phyloP scores from a whole-genome alignment of 768 basidiomycete genomes.

The Tricholoma hemisulphureum region DNA sequence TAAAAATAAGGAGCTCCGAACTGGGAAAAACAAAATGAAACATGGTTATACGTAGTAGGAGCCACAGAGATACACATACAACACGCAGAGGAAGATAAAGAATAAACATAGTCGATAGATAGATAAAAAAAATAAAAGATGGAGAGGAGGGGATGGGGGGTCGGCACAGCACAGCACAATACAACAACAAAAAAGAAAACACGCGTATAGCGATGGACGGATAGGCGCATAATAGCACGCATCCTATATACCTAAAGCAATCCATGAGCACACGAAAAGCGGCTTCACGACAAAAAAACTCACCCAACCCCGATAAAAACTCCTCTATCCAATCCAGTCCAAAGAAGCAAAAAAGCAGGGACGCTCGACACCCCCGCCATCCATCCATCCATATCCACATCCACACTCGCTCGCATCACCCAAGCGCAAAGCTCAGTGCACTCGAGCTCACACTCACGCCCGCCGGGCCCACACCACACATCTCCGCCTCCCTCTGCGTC shows the following conservation, averaged over 20 bases:
- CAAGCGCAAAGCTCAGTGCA: conserved; percentile 29
- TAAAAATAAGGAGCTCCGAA: too few relatives aligned
- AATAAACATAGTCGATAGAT: background rate
- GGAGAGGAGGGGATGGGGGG: background rate
- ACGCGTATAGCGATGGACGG: background rate
- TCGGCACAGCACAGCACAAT: conserved; percentile 1
- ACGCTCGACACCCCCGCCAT: too few relatives aligned
- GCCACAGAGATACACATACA: background rate
- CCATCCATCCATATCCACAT: too few relatives aligned
- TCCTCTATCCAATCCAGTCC: too few relatives aligned
- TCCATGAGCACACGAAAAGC: too few relatives aligned
- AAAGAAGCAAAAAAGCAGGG: background rate
- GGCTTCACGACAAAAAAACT: too few relatives aligned
- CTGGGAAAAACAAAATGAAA: too few relatives aligned
- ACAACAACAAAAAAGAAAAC: too few relatives aligned
- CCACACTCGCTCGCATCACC: conserved; percentile 11
- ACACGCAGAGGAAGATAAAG: background rate
- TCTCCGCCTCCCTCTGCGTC: background rate
- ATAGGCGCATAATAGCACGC: too few relatives aligned
- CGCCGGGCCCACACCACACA: background rate
- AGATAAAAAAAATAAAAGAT: background rate
- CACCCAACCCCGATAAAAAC: too few relatives aligned
- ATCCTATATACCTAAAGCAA: too few relatives aligned
- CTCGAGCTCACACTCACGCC: conserved; percentile 4
- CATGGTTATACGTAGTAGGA: background rate